Evolutionary conservation across 1,284 basidiomycete genomes (phyloP).

Genomic region (Rhodotorula sp.): DNA sequence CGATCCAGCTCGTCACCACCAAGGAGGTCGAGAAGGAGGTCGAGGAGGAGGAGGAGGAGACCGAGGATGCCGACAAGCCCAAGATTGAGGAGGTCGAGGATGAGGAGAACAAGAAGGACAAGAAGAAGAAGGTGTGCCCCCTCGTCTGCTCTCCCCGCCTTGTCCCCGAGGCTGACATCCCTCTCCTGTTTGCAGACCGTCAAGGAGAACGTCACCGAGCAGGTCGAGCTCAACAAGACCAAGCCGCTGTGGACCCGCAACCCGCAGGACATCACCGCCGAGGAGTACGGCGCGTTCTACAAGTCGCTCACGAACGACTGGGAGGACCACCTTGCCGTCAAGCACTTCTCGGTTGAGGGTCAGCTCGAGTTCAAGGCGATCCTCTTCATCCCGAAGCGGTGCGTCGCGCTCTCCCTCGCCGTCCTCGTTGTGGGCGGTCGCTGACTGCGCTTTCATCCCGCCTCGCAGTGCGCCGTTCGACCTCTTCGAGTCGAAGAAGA

Average conservation of each 20-base stretch:
- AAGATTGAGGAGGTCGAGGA: constrained; percentile 79
- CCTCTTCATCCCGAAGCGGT: constrained; percentile 95
- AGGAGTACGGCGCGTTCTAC: constrained; percentile 98
- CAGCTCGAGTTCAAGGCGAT: constrained; percentile 99
- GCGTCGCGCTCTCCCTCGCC: constrained; percentile 46
- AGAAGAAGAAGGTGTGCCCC: constrained; percentile 83
- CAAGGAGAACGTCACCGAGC: constrained; percentile 68
- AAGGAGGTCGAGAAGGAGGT: constrained; percentile 86
- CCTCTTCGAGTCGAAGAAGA: constrained; percentile 99
- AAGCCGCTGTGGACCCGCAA: constrained; percentile 99
- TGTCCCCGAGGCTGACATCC: neutral
- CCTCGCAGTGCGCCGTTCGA: constrained; percentile 84
- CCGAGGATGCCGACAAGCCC: constrained; percentile 69
- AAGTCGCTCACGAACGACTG: constrained; percentile 99
- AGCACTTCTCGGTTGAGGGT: constrained; percentile 99
- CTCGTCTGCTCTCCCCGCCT: neutral
- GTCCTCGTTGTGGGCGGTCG: rapidly evolving
- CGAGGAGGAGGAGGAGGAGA: constrained; percentile 54
- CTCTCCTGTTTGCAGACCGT: constrained; percentile 11
- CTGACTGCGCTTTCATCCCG: neutral
- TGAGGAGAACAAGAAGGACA: constrained; percentile 79
- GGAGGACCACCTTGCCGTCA: constrained; percentile 98
- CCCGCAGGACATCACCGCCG: constrained; percentile 85
- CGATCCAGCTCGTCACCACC: constrained; percentile 96
- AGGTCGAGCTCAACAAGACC: constrained; percentile 99